A percentile compares a stretch with the other conserved stretches of the same genome.
phyloP scores from a whole-genome alignment of 805 yeast species.

The Starmera quercuum region DNA sequence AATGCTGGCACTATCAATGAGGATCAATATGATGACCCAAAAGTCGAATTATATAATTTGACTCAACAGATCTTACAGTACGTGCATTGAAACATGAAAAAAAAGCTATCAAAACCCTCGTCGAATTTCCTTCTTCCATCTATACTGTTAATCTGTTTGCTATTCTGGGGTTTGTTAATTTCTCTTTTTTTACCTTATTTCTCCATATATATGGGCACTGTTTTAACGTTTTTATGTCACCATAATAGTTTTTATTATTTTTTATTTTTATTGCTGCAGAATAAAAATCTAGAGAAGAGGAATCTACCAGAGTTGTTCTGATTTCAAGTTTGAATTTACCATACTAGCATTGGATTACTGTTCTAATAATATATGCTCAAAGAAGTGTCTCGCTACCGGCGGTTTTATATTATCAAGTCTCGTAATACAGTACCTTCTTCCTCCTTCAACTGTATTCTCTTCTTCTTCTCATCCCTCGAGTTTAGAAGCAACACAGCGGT shows the following conservation, averaged over 20 bases:
- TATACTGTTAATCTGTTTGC: not conserved
- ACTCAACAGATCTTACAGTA: constrained; percentile 60
- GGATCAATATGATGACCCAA: constrained; percentile 51
- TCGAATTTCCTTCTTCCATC: not conserved
- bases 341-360: not conserved
- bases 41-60: constrained; percentile 54
- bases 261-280: not conserved
- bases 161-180: not conserved
- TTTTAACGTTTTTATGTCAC: not conserved
- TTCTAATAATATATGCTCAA: not conserved
- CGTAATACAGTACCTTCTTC: not conserved
- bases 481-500: constrained; percentile 15
- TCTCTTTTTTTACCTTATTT: not conserved
- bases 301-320: not conserved
- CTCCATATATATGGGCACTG: not conserved
- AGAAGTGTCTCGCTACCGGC: not conserved
- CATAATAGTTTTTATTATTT: not conserved
- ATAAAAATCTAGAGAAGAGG: not conserved
- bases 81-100: constrained; percentile 13
- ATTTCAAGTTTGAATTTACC: not conserved
- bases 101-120: not conserved
- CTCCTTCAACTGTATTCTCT: not conserved
- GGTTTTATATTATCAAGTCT: not conserved
- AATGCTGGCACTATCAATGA: constrained; percentile 21
- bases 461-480: constrained; percentile 13